A percentile compares a stretch with the other conserved stretches of the same genome.
These are phyloP conservation scores for Acer yangbiense DNA, from an alignment of 345 rosid species.

Conservation along the genomic window DNA sequence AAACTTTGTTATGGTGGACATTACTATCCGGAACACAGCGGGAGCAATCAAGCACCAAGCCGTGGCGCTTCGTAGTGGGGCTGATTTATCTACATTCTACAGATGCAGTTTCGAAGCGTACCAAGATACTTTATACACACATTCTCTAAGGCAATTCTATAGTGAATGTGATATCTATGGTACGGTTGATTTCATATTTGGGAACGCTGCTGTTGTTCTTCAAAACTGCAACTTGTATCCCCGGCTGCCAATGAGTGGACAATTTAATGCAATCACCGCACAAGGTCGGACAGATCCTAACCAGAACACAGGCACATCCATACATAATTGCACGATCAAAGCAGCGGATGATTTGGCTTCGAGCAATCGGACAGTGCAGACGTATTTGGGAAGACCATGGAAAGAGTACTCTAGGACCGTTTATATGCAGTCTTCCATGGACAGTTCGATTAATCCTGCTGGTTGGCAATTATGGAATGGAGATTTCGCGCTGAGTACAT, in stretches of 20 bases:
- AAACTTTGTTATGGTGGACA: constrained; percentile 76
- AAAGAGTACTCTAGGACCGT: constrained; percentile 80
- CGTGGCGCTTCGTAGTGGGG: constrained; percentile 72
- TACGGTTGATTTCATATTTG: constrained; percentile 88
- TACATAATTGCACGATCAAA: constrained; percentile 59
- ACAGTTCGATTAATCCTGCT: constrained; percentile 51
- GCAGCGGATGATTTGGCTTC: constrained; percentile 70
- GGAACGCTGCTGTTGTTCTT: constrained; percentile 83
- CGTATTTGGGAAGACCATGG: constrained; percentile 91
- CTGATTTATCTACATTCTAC: constrained; percentile 76
- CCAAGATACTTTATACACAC: constrained; percentile 82
- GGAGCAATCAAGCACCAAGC: constrained; percentile 88
- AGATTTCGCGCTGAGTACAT: constrained; percentile 61
- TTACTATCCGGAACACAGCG: constrained; percentile 86
- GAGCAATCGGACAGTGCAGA: constrained; percentile 40
- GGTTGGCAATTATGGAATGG: constrained; percentile 81
- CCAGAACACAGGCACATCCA: constrained; percentile 83
- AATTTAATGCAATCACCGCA: constrained; percentile 86
- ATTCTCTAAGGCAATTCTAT: constrained; percentile 81
- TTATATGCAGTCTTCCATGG: constrained; percentile 56
- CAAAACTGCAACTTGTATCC: constrained; percentile 80
- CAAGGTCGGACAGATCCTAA: constrained; percentile 84
- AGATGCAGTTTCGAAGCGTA: constrained; percentile 86
- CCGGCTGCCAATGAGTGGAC: constrained; percentile 66
- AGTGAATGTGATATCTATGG: constrained; percentile 89